These are phyloP conservation scores for Ophiostoma himal-ulmi DNA, from an alignment of 2,329 filamentous ascomycete genomes.

Conservation along the genomic window DNA sequence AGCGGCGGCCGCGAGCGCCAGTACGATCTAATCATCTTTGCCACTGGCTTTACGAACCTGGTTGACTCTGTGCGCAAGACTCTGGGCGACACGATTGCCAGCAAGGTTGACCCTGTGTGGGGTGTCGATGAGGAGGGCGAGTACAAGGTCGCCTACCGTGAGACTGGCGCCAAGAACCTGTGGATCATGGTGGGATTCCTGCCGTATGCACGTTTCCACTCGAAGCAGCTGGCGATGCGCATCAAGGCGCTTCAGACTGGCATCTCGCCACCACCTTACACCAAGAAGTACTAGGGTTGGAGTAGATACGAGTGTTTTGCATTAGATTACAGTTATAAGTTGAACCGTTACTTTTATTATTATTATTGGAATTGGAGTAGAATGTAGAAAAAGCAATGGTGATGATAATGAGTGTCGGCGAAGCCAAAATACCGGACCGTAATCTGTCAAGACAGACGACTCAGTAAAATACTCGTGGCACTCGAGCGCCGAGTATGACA, in stretches of 20 bases:
- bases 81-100: slow-evolving; percentile 45
- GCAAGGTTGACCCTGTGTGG: slow-evolving; percentile 43
- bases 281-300: neutral
- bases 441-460: no score
- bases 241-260: slow-evolving; percentile 30
- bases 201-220: slow-evolving; percentile 34
- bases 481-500: neutral
- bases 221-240: slow-evolving; percentile 33
- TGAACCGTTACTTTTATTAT: neutral
- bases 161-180: slow-evolving; percentile 34
- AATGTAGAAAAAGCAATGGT: neutral
- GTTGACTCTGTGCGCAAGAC: slow-evolving; percentile 43
- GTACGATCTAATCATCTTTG: slow-evolving; percentile 42
- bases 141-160: slow-evolving; percentile 33
- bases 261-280: slow-evolving; percentile 24
- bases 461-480: neutral
- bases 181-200: slow-evolving; percentile 38
- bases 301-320: neutral
- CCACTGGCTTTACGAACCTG: slow-evolving; percentile 49
- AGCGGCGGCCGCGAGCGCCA: slow-evolving; percentile 32
- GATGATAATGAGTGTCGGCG: neutral
- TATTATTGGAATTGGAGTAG: neutral
- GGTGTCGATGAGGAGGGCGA: slow-evolving; percentile 46
- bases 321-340: neutral
- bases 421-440: no score